phyloP scores from a whole-genome alignment of 441 rosid species.

The Bruguiera hainesii region DNA sequence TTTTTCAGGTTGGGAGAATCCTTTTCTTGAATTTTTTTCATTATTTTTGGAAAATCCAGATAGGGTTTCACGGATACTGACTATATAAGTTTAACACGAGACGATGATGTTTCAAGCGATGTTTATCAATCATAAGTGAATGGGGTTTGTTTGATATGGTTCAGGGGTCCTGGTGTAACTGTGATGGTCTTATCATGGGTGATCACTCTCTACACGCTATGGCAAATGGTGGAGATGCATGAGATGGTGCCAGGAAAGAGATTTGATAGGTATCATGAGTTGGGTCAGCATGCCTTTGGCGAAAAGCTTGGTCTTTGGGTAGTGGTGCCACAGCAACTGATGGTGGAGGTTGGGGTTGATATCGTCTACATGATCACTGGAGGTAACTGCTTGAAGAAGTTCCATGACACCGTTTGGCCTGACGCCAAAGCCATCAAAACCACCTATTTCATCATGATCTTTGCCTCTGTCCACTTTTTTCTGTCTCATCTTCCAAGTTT shows the following conservation, averaged over 20 bases:
- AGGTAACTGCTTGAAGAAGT: slow-evolving; percentile 68
- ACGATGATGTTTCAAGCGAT: no score
- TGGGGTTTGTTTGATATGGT: neutral
- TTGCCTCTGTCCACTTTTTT: slow-evolving; percentile 57
- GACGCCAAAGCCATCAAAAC: slow-evolving; percentile 45
- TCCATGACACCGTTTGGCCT: slow-evolving; percentile 44
- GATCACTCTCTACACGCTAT: slow-evolving; percentile 63
- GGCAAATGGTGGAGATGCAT: slow-evolving; percentile 94
- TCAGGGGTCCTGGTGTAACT: slow-evolving; percentile 70
- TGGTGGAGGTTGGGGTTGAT: slow-evolving; percentile 57
- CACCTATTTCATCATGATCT: slow-evolving; percentile 61
- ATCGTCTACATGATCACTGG: slow-evolving; percentile 83
- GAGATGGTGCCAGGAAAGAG: slow-evolving; percentile 73
- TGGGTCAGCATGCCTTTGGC: slow-evolving; percentile 73
- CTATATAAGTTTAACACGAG: no score
- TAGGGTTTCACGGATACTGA: no score
- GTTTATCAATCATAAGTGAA: neutral
- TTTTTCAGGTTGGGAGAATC: no score
- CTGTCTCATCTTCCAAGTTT: slow-evolving; percentile 72
- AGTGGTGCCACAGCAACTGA: slow-evolving; percentile 67
- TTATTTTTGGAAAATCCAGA: no score
- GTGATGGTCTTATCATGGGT: slow-evolving; percentile 55
- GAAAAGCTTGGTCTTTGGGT: slow-evolving; percentile 73
- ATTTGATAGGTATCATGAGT: slow-evolving; percentile 78
- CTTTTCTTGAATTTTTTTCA: no score